phyloP scores from a whole-genome alignment of 2,329 filamentous ascomycete genomes.

The Ophiostoma angusticollis region DNA sequence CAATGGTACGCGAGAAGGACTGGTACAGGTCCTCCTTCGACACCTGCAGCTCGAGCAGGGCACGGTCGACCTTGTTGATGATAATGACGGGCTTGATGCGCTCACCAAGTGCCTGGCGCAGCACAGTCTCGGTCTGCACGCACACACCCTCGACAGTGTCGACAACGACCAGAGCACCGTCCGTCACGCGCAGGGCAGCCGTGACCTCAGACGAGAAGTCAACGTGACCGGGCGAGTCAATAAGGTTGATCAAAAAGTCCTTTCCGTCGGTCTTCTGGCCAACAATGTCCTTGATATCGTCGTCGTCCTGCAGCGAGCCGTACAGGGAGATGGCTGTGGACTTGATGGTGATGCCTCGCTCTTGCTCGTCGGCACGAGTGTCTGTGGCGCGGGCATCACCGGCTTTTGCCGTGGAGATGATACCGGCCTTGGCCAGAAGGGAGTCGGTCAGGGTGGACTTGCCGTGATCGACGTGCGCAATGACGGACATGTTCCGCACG shows the following conservation, averaged over 20 bases:
- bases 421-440: conserved; percentile 97
- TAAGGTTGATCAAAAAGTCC: conserved; percentile 99
- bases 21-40: conserved; percentile 99
- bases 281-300: conserved; percentile 91
- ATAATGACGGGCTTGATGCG: conserved; percentile 99
- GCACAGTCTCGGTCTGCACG: conserved; percentile 99
- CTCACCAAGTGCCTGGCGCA: conserved; percentile 97
- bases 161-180: conserved; percentile 98
- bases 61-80: conserved; percentile 99
- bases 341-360: conserved; percentile 99
- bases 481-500: conserved; percentile 55
- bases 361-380: conserved; percentile 94
- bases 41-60: conserved; percentile 96
- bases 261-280: conserved; percentile 77
- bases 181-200: conserved; percentile 97
- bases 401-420: conserved; percentile 95
- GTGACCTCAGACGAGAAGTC: conserved; percentile 99
- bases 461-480: conserved; percentile 99
- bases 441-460: conserved; percentile 99
- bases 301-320: conserved; percentile 63
- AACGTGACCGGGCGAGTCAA: conserved; percentile 99
- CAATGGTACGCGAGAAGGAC: conserved; percentile 98
- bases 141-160: conserved; percentile 99
- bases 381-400: conserved; percentile 94
- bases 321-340: conserved; percentile 99